phyloP scores from a whole-genome alignment of 441 rosid species.

The Metrosideros polymorpha region DNA sequence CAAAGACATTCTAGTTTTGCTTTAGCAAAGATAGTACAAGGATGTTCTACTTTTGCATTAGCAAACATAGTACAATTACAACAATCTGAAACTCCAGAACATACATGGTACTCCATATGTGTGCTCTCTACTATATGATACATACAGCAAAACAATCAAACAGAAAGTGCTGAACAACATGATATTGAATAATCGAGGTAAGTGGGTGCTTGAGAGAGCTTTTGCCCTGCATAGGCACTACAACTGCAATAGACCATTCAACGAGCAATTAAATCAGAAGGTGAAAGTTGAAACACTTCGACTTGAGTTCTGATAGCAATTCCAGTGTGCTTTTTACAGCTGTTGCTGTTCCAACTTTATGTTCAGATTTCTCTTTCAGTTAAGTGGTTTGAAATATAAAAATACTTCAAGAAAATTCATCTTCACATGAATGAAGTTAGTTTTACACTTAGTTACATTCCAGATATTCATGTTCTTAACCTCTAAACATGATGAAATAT shows the following conservation, averaged over 20 bases:
- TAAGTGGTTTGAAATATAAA: neutral
- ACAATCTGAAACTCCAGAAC: neutral
- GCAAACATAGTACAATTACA: neutral
- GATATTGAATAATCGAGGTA: neutral
- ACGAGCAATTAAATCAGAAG: neutral
- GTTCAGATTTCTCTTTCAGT: neutral
- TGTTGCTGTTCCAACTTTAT: neutral
- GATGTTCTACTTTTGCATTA: neutral
- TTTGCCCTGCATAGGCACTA: neutral
- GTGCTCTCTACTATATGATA: neutral
- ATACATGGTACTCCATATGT: neutral
- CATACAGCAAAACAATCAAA: neutral
- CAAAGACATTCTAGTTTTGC: neutral
- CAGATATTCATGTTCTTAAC: neutral
- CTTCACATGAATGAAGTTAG: neutral
- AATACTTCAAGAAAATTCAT: neutral
- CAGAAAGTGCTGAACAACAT: neutral
- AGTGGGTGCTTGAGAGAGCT: neutral
- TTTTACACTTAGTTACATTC: neutral
- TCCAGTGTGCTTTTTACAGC: neutral
- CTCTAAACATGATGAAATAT: neutral
- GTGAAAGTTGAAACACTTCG: neutral
- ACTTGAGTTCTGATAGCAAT: neutral
- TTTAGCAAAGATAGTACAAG: neutral
- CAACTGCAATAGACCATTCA: neutral